Base-by-base conservation (phyloP, 2,329 filamentous ascomycete species). In the Cytospora schulzeri region DNA sequence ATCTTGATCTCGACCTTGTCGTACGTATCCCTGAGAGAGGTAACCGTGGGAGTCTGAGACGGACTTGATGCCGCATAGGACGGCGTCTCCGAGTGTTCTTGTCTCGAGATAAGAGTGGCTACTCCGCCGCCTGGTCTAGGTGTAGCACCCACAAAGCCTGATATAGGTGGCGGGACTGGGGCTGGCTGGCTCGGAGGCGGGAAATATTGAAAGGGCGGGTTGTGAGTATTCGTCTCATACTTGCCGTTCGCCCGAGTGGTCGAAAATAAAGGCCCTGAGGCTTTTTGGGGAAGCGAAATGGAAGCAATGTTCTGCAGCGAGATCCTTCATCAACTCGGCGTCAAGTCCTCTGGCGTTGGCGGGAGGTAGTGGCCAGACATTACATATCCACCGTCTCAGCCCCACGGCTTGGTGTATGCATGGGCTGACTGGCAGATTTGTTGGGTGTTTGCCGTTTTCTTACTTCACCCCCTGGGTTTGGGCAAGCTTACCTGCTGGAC, bases 401-500 rank as follows among this genome's bases (percentile, higher is more conserved):
- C 29, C 29, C 29, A 31, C 4, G 29, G 9, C 11, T 33, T 33
- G 31, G 31, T 33, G 31, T 12, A 33, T 33, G 11, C 8, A 29
- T 29, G 29, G 29, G 8, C 29, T 29, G 31, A 12, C 31, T 33
- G 11, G 31, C 5, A n/a, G n/a, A n/a, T n/a, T n/a, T 33, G 31
- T 7, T 33, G 11, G 31, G 31, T 12, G 31, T 33, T 5, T 33
- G 7, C 31, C 11, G 6, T 33, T 11, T 9, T 33, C 6, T 8
- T 33, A 33, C 31, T 33, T 7, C 31, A 26, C 15, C 12, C 14
- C 7, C n/a, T n/a, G 15, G 19, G 1, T 22, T 2, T 4, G 31
- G 19, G 22, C 11, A 54, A 50, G 69, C 74, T 58, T 72, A 77
- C 75, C 62, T 72, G 70, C 56, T 71, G 71, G 35, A 75, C 71